Base-by-base conservation (phyloP, 2,329 filamentous ascomycete genomes). In the Ophiostoma sp. region DNA sequence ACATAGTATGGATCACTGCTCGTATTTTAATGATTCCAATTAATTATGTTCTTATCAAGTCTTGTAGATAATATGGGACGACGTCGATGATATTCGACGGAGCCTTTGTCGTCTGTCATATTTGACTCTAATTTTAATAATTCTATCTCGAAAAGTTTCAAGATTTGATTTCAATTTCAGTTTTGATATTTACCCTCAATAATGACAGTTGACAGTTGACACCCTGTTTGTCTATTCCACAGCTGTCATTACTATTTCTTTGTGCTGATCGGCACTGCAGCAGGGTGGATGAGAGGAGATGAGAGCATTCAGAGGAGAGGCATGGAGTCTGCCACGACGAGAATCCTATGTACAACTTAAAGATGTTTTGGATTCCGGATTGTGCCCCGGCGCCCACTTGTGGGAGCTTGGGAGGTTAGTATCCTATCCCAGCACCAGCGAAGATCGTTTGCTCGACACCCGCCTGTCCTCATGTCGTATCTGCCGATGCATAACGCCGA, bases 261-360 rank as follows among this genome's bases (percentile, higher is more conserved):
- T 57, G 52, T 57, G 8, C 6, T 27, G 57, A 62, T 62, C 57
- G 57, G 27, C 57, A 17, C 23, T 62, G 57, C 57, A 62, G 11
- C 27, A 31, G 57, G 27, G 57, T 62, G 57, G 57, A 62, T 17
- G 57, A 62, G 52, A 57, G 52, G 52, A 57, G 52, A 57, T 57
- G 52, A 57, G 44, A 48, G 17, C 44, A 20, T 17, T 7, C 39
- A 41, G 39, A 41, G 20, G 10, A 41, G 20, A 48, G 17, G 44
- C 44, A 48, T 48, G 44, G 44, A 48, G 17, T 39, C 13, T 48
- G 23, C 52, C 48, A 54, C 48, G 48, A 54, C 48, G 41, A 44
- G 41, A 44, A n/a, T n/a, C n/a, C n/a, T n/a, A n/a, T 44, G 6
- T 41, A 11, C 39, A n/a, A 48, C 36, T 11, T n/a, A 48, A 48